phyloP scores from a whole-genome alignment of 2,329 filamentous ascomycete genomes.

The Pseudogymnoascus destructans region DNA sequence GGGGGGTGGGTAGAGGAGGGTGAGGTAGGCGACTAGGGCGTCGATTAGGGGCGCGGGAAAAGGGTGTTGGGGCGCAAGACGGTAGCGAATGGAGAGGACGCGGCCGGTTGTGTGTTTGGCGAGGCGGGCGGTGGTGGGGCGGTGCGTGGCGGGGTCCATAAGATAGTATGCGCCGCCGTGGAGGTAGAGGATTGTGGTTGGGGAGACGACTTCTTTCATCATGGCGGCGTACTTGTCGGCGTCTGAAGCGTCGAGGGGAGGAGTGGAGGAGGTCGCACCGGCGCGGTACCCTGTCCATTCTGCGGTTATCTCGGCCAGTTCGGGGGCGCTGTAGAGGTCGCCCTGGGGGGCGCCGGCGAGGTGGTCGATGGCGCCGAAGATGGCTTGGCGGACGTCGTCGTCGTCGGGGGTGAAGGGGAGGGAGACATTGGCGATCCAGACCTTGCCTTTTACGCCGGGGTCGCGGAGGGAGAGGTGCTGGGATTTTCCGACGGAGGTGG shows the following conservation, averaged over 20 bases:
- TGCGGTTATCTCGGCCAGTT: conserved; percentile 45
- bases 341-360: conserved; percentile 29
- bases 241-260: conserved; percentile 45
- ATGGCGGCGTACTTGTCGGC: conserved; percentile 50
- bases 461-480: conserved; percentile 53
- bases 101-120: conserved; percentile 55
- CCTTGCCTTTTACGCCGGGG: conserved; percentile 57
- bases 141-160: conserved; percentile 56
- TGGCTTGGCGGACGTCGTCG: conserved; percentile 41
- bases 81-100: conserved; percentile 59
- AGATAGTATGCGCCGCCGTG: conserved; percentile 67
- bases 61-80: conserved; percentile 56
- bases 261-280: conserved; percentile 35
- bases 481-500: conserved; percentile 38
- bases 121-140: conserved; percentile 43
- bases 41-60: conserved; percentile 63
- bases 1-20: conserved; percentile 56
- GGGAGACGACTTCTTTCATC: conserved; percentile 52
- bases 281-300: conserved; percentile 66
- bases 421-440: conserved; percentile 67
- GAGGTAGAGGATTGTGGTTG: conserved; percentile 57
- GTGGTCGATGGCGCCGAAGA: conserved; percentile 44
- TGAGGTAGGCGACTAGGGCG: conserved; percentile 55
- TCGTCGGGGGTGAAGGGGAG: conserved; percentile 44
- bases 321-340: conserved; percentile 34